phyloP scores from a whole-genome alignment of 495 filamentous ascomycete species.

The Podospora anserina region DNA sequence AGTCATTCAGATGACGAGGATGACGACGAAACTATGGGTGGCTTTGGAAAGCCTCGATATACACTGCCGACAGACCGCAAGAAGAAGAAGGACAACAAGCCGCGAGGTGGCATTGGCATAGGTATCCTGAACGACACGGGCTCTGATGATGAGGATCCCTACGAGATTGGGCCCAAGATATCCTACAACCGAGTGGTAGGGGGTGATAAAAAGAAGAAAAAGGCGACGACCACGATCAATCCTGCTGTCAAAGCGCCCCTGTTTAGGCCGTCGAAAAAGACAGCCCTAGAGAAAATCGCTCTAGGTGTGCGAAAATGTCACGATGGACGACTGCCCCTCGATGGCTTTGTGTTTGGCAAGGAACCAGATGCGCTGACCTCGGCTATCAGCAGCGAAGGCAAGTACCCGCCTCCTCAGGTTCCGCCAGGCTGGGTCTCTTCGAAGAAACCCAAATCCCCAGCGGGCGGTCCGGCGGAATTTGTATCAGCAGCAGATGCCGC shows the following conservation, averaged over 20 bases:
- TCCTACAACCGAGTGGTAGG: slow-evolving; percentile 85
- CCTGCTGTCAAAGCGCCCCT: slow-evolving; percentile 64
- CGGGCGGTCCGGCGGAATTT: slow-evolving; percentile 36
- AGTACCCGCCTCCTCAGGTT: slow-evolving; percentile 71
- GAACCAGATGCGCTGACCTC: slow-evolving; percentile 51
- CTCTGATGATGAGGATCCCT: slow-evolving; percentile 96
- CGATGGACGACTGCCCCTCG: slow-evolving; percentile 80
- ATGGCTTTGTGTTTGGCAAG: slow-evolving; percentile 75
- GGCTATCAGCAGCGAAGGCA: slow-evolving; percentile 54
- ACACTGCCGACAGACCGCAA: slow-evolving; percentile 23
- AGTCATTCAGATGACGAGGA: slow-evolving; percentile 40
- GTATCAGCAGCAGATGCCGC: slow-evolving; percentile 72
- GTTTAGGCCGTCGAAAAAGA: slow-evolving; percentile 71
- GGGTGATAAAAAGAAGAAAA: slow-evolving; percentile 82
- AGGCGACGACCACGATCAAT: slow-evolving; percentile 52
- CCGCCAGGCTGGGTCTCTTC: slow-evolving; percentile 74
- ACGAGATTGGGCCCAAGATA: slow-evolving; percentile 85
- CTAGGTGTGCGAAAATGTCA: slow-evolving; percentile 73
- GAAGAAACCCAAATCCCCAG: slow-evolving; percentile 45
- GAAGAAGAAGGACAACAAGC: slow-evolving; percentile 49
- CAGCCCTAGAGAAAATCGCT: slow-evolving; percentile 52
- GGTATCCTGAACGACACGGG: slow-evolving; percentile 91
- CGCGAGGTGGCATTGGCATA: slow-evolving; percentile 73
- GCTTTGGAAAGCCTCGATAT: slow-evolving; percentile 33
- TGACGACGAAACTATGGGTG: slow-evolving; percentile 44